These are phyloP conservation scores for Rhytidhysteron rufulum DNA, from an alignment of 2,329 filamentous ascomycete genomes.

Conservation along the genomic window DNA sequence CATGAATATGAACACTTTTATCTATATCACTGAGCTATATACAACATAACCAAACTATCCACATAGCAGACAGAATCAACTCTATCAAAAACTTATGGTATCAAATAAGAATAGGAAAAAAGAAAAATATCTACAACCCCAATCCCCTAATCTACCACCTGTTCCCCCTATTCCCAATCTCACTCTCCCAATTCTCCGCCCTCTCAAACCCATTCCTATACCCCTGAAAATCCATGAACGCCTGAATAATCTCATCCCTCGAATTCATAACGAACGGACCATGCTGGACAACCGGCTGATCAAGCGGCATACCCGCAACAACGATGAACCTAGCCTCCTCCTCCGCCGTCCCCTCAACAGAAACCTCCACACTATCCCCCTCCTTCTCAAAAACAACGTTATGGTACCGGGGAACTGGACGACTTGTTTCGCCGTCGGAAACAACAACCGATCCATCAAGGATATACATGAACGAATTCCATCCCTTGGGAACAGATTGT, in stretches of 20 bases:
- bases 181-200: conserved; percentile 67
- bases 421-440: conserved; percentile 28
- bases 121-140: neutral
- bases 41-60: too few species aligned
- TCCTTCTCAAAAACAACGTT: conserved; percentile 83
- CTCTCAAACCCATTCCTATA: conserved; percentile 50
- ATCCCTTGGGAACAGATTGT: conserved; percentile 72
- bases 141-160: conserved; percentile 48
- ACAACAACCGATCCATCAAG: conserved; percentile 70
- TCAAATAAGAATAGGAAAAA: neutral
- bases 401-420: conserved; percentile 65
- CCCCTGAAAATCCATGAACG: conserved; percentile 34
- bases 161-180: conserved; percentile 85
- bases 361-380: conserved; percentile 71
- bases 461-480: conserved; percentile 88
- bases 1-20: too few species aligned
- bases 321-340: conserved; percentile 61
- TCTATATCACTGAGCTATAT: too few species aligned
- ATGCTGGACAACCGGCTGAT: conserved; percentile 39
- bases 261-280: conserved; percentile 36
- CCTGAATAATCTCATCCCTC: conserved; percentile 34
- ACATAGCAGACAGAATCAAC: too few species aligned
- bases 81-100: neutral
- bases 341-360: conserved; percentile 62
- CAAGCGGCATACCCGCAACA: conserved; percentile 64